Evolutionary conservation across 2,329 filamentous ascomycete species (phyloP).

Genomic region (Ascochyta pisi): DNA sequence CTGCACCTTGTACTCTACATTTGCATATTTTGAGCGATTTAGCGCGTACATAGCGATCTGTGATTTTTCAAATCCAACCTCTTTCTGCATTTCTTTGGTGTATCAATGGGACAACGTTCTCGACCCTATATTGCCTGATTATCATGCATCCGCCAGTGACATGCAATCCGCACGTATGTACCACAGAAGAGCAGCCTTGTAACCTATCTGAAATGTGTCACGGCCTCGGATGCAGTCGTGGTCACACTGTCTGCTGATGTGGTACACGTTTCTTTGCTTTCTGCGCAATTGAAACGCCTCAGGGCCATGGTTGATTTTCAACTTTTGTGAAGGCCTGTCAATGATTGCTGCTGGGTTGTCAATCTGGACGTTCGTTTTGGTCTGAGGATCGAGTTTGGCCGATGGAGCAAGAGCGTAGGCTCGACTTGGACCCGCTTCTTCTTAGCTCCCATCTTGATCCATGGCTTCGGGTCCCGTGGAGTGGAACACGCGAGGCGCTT

Average conservation of each 20-base stretch:
- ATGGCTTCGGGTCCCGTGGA: background rate
- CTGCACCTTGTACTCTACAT: background rate
- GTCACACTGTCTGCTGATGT: background rate
- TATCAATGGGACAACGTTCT: background rate
- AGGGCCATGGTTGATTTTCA: background rate
- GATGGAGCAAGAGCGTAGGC: background rate
- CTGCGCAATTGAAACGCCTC: background rate
- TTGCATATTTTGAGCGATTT: constrained; percentile 25
- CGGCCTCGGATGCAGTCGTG: background rate
- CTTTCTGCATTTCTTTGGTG: too few species aligned
- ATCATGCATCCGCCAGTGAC: background rate
- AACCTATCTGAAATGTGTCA: background rate
- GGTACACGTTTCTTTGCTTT: background rate
- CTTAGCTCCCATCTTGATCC: background rate
- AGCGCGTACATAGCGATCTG: constrained; percentile 24
- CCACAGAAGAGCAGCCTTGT: background rate
- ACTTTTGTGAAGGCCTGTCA: background rate
- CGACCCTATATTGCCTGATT: background rate
- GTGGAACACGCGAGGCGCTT: background rate
- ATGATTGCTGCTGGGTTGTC: background rate
- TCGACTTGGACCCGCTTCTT: constrained; percentile 3
- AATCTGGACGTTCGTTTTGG: background rate
- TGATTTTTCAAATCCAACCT: background rate
- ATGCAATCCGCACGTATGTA: background rate
- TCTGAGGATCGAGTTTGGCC: background rate